Evolutionary conservation across 139 green algal genomes (phyloP), one percentile per base, ranked within the genome.

Genomic region (Volvox reticuliferus): DNA sequence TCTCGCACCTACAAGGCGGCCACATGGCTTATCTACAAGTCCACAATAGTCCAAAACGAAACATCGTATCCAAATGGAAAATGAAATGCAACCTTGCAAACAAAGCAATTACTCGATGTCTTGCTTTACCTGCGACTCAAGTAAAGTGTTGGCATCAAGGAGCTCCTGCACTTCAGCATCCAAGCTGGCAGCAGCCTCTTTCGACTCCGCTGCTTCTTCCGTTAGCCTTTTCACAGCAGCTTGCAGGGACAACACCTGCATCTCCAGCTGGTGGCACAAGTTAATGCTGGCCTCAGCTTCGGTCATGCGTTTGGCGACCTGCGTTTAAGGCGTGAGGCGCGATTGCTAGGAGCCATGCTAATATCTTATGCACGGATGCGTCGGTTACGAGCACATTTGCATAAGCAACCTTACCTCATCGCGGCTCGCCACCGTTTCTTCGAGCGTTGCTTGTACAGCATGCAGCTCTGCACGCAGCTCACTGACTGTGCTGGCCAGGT

Each of bases 111-210:
- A 55, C 5, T 55, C 44, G 44, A 55, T 55, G 44, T 55, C 44
- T 55, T 55, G 5, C 76, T 33, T 2, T 24, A 88, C 89, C 82
- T 89, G 79, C 12, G 89, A 88, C 67, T 93, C 90, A 2, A 93
- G 85, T 22, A 91, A 36, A 16, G 85, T 93, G 85, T 93, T 93
- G 0, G 82, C 26, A 30, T 93, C 85, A 28, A 93, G 78, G 24
- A 93, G 77, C 78, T 91, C 90, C 36, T 67, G 24, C 2, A 63
- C 24, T 67, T 91, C 61, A 1, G 76, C 61, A 36, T 91, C 76
- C 24, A 26, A 28, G 1, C 18, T 36, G 28, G 33, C 61, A 1
- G 50, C 50, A 9, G 90, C 44, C 30, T 68, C 37, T 86, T 73
- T 90, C 12, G 89, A 79, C 14, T 36, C 85, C 19, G n/a, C 12